Evolutionary conservation across 139 green algal species (phyloP), one percentile per base, ranked within the genome.

Genomic region (Chlorella sorokiniana): DNA sequence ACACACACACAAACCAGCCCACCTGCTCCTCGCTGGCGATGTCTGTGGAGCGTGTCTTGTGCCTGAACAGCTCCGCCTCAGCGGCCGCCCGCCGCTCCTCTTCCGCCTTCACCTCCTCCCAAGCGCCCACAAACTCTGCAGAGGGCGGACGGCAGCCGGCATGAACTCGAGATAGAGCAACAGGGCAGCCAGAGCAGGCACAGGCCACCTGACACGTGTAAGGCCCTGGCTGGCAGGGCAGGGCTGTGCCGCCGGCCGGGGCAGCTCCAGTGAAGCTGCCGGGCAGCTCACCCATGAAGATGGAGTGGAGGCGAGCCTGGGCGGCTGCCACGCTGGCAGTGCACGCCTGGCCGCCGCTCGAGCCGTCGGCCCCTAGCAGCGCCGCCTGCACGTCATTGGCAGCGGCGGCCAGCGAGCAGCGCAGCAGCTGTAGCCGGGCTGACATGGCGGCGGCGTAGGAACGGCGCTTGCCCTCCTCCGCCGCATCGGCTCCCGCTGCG

Each of bases 31-130:
- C 91, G 7, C 80, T 94, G n/a, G 86, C n/a, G 54, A 93, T 85
- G 69, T 68, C 81, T 0, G 74, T 76, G 44, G 37, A 87, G 41
- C 84, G 85, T 0, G 76, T 68, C 88, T 95, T 97, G 84, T 65
- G 90, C 85, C 93, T 95, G 87, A 94, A 98, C 77, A 94, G 54
- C 81, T 95, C 86, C 1, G 88, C 92, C 74, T 94, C 91, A 81
- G 94, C 91, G 38, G 84, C 87, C 6, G 90, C 92, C 8, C 65
- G 76, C 40, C 81, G 81, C 78, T 90, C 92, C 79, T 98, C 84
- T 45, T 86, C 79, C 35, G 41, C 77, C 63, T 91, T 84, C 62
- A 92, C 56, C 20, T 80, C 52, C 37, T 87, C 75, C 81, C 86
- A 84, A 0, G 84, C 42, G 38, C 42, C 35, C 27, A 81, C 70